Base-by-base conservation (phyloP, 495 filamentous ascomycete species). In the Aspergillus leporis region DNA sequence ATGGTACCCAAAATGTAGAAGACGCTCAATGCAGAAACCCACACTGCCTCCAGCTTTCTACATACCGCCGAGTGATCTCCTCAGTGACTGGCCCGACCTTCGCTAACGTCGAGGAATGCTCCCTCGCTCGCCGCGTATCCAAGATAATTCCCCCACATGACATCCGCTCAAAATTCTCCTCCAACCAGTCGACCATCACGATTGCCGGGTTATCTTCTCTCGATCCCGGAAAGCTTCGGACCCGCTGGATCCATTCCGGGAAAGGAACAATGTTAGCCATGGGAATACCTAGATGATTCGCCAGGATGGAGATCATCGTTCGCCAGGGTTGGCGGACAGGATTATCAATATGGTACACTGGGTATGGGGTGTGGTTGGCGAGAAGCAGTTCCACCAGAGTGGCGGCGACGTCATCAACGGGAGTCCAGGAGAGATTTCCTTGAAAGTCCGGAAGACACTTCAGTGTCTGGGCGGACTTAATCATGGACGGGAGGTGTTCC, bases 281-380 rank as follows among this genome's bases (percentile, higher is more conserved):
- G 0, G 71, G 66, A 16, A 83, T 75, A 5, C 57, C 60, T 0
- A 85, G 68, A 2, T 68, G 74, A 2, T 73, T 70, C 0, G 79
- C 74, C 8, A 87, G 56, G 3, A 81, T 41, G 0, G 51, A 22
- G 0, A 71, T 69, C 66, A 80, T 77, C 0, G 77, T 66, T 0
- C 43, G 41, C 82, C 82, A 85, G 0, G 74, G 70, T 65, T 84
- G 79, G 1, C 74, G 61, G 4, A 75, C 65, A 0, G 81, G 82
- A 53, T 85, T 84, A 14, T 86, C 83, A 53, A 86, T 74, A 65
- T 86, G 83, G 49, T 84, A 86, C 34, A 83, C 56, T 3, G 76
- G 69, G 23, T 77, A 67, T 1, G 72, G 65, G 0, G 51, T 46
- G 1, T 56, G 30, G 4, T 71, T 55, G 0, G 53, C 40, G 5